Base-by-base conservation (phyloP, 2,329 filamentous ascomycete species). In the Elsinoe fawcettii region DNA sequence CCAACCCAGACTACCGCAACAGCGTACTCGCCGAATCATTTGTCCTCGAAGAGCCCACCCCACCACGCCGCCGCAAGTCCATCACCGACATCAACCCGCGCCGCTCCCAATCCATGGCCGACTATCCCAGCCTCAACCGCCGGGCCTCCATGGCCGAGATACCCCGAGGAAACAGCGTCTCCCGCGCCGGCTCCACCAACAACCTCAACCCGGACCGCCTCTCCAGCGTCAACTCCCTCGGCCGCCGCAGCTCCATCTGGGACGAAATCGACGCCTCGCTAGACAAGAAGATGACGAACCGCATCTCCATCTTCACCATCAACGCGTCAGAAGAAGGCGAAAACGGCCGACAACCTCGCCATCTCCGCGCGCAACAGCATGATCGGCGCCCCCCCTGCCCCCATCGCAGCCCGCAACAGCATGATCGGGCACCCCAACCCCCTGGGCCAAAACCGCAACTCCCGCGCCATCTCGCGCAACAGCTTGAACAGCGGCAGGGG, bases 221-320 rank as follows among this genome's bases (percentile, higher is more conserved):
- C 41, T 46, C 39, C 23, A 34, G n/a, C 23, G 46, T 47, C 27
- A 41, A 46, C 23, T 36, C 27, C 5, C 34, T 25, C 25, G 41
- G 30, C 11, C 54, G 54, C 1, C 54, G 54, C 41, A 32, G 20
- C 54, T 32, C 23, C 9, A 56, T 56, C 54, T 56, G 54, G 54
- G 54, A 56, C 54, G 54, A 56, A 22, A 56, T 56, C 30, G 54
- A 56, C 54, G 54, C 54, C 32, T 36, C 23, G n/a, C 54, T 56
- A 18, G 54, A 56, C 18, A 56, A 56, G 41, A 56, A 56, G 16
- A 36, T 37, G 37, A 44, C 36, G 22, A 56, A 56, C 54, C 39
- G 54, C 37, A 56, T 56, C 37, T 30, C 20, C 54, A 56, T 56
- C 54, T 56, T 56, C 54, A 56, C 54, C 54, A 56, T 56, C 54